Evolutionary conservation across 305 asterid species (phyloP).

Genomic region (Fraxinus albicans): DNA sequence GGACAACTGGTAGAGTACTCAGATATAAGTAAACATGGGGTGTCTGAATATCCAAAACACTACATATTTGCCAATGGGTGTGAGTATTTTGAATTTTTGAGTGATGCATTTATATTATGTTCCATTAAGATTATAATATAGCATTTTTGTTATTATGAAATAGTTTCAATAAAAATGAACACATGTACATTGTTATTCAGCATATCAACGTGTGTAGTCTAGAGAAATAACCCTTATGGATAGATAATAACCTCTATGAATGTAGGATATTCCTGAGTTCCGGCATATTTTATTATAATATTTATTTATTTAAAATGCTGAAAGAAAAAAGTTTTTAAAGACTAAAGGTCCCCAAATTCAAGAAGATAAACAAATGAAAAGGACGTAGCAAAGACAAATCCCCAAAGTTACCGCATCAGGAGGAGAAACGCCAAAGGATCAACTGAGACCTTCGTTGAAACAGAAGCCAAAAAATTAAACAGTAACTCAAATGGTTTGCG

Average conservation of each 20-base stretch:
- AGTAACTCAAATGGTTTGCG: neutral
- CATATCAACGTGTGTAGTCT: neutral
- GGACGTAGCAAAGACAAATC: neutral
- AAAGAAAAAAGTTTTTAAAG: neutral
- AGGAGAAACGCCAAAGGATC: neutral
- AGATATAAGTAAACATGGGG: neutral
- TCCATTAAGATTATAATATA: neutral
- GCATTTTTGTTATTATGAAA: neutral
- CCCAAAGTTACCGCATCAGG: neutral
- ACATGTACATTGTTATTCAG: neutral
- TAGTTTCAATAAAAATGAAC: neutral
- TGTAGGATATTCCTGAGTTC: neutral
- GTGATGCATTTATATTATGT: neutral
- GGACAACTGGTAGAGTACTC: neutral
- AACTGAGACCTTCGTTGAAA: constrained; percentile 9
- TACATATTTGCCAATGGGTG: neutral
- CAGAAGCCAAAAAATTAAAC: constrained; percentile 5
- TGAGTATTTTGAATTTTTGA: neutral
- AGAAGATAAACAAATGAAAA: neutral
- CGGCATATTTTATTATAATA: neutral
- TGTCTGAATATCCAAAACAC: constrained; percentile 8
- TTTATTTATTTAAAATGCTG: neutral
- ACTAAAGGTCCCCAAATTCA: neutral
- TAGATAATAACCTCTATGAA: neutral
- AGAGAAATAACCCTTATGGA: neutral